A percentile compares a stretch with the other conserved stretches of the same genome.
Conservation (phyloP, 805 yeast genomes). For the Suhomyces xylopsoci region DNA sequence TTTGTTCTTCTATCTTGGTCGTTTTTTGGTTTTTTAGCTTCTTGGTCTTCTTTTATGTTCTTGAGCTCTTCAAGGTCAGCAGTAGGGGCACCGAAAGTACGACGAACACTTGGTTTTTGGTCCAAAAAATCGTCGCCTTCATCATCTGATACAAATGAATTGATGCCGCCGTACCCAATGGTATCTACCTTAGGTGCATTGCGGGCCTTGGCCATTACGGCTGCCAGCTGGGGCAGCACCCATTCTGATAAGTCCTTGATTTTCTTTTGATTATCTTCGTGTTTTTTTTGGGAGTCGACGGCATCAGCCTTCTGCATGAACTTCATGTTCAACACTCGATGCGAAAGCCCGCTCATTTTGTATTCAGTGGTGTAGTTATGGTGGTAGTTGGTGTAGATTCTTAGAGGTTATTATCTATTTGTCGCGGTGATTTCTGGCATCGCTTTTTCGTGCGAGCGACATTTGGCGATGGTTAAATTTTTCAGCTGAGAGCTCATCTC, state of each 20-base stretch:
- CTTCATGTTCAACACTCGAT: slow-evolving; percentile 82
- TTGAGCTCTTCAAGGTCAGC: not conserved
- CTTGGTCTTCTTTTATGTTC: not conserved
- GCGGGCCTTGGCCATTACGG: slow-evolving; percentile 22
- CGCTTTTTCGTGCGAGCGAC: not conserved
- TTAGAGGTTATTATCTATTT: not conserved
- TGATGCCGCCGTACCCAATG: slow-evolving; percentile 43
- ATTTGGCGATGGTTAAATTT: slow-evolving; percentile 4
- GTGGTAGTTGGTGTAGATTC: not conserved
- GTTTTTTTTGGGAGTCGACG: slow-evolving; percentile 27
- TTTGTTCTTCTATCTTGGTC: not conserved
- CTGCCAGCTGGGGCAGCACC: slow-evolving; percentile 37
- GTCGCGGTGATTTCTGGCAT: not conserved
- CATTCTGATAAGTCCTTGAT: slow-evolving; percentile 53
- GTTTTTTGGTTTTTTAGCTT: not conserved
- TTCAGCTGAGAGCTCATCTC: slow-evolving; percentile 6
- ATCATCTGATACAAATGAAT: slow-evolving; percentile 20
- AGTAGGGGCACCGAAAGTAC: slow-evolving; percentile 16
- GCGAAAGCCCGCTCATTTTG: slow-evolving; percentile 44
- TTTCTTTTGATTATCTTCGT: slow-evolving; percentile 34
- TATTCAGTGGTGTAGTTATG: not conserved
- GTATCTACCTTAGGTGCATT: slow-evolving; percentile 23
- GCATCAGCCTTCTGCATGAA: slow-evolving; percentile 45
- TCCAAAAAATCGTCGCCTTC: not conserved
- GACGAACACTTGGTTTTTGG: slow-evolving; percentile 8